phyloP scores from a whole-genome alignment of 192 early-diverging fungal species.

The Coemansia javaensis region DNA sequence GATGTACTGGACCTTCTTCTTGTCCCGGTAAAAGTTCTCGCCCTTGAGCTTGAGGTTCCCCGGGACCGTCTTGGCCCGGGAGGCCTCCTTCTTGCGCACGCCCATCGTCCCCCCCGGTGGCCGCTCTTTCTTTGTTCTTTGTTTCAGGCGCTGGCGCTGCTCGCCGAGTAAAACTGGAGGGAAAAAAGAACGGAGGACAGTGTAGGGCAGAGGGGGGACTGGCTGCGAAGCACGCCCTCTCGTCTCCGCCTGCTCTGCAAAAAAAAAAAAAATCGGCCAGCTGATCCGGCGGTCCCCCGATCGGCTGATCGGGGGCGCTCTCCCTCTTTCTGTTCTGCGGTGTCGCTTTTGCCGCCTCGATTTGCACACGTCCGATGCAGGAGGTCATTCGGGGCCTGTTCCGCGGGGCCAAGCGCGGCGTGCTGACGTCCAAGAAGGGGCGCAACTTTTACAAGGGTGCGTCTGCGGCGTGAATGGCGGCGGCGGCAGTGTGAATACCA shows the following conservation, averaged over 20 bases:
- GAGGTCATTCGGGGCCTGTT: constrained; percentile 48
- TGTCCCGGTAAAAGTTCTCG: constrained; percentile 99
- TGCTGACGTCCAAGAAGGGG: constrained; percentile 51
- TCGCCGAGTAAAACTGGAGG: background rate
- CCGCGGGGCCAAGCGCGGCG: constrained; percentile 50
- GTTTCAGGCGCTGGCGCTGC: too few relatives aligned
- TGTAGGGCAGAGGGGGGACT: too few relatives aligned
- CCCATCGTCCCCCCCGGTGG: constrained; percentile 24
- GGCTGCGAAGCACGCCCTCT: too few relatives aligned
- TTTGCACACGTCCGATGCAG: too few relatives aligned
- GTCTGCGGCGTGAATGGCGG: background rate
- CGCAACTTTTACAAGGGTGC: constrained; percentile 51
- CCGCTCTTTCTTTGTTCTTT: background rate
- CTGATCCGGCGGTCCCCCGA: too few relatives aligned
- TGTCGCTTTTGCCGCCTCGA: too few relatives aligned
- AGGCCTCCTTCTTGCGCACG: constrained; percentile 50
- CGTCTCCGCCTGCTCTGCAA: too few relatives aligned
- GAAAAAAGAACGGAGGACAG: background rate
- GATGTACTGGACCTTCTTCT: constrained; percentile 84
- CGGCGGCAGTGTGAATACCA: background rate
- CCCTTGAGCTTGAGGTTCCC: constrained; percentile 85
- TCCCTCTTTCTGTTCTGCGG: too few relatives aligned
- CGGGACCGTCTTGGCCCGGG: constrained; percentile 42
- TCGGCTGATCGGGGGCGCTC: too few relatives aligned
- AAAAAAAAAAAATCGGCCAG: too few relatives aligned